A percentile compares a stretch with the other conserved stretches of the same genome.
Evolutionary conservation across 331 rosid genomes (phyloP).

Genomic region (Quercus tomentella): DNA sequence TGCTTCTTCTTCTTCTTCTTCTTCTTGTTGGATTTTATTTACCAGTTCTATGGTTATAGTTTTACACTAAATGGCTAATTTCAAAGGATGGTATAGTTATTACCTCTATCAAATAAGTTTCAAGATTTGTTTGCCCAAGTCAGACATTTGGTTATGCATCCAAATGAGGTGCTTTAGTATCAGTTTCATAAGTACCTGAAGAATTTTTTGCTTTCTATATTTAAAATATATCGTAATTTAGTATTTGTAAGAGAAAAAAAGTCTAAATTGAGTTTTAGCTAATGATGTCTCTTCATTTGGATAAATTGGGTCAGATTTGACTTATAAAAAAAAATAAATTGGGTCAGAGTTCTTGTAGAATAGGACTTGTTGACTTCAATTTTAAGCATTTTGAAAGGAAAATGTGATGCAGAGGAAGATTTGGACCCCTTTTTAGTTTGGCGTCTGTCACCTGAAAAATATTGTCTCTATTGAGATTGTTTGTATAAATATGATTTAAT

Average conservation of each 20-base stretch:
- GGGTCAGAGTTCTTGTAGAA: not conserved
- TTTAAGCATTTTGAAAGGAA: not conserved
- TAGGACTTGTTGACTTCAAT: not conserved
- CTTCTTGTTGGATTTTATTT: not conserved
- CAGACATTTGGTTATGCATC: not conserved
- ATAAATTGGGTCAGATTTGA: not conserved
- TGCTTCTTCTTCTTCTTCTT: slow-evolving; percentile 3
- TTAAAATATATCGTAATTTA: not conserved
- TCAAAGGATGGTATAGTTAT: not conserved
- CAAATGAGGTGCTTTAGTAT: not conserved
- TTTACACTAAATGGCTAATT: not conserved
- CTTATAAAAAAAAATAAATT: no score
- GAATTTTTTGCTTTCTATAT: not conserved
- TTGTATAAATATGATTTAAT: not conserved
- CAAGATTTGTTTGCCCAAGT: not conserved
- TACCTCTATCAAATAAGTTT: not conserved
- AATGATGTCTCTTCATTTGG: not conserved
- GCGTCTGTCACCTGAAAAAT: not conserved
- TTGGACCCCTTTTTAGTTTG: not conserved
- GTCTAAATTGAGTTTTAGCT: not conserved
- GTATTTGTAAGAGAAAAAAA: not conserved
- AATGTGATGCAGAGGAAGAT: not conserved
- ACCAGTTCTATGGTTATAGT: not conserved
- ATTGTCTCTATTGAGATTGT: not conserved
- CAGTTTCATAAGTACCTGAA: not conserved